These are phyloP conservation scores for Coemansia pectinata DNA, from an alignment of 192 early-diverging fungal genomes.

Conservation along the genomic window DNA sequence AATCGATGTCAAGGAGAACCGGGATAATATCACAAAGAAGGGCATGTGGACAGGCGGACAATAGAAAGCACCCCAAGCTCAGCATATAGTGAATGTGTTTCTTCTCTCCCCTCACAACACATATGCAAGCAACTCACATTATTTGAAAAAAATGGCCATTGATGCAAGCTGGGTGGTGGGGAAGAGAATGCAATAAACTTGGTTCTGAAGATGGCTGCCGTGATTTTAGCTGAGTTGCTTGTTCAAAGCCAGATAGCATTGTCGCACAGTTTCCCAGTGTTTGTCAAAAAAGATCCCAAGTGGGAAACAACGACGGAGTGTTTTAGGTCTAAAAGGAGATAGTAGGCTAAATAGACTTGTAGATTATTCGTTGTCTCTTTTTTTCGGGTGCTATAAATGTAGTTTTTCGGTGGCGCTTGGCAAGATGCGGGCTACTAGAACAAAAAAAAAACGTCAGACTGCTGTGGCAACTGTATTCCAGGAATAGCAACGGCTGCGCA, in stretches of 20 bases:
- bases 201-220: neutral
- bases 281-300: neutral
- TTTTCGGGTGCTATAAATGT: neutral
- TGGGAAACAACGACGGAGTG: neutral
- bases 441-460: neutral
- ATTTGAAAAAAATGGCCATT: neutral
- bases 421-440: neutral
- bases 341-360: neutral
- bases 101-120: neutral
- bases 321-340: neutral
- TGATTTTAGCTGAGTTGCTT: neutral
- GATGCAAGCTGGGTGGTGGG: neutral
- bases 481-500: constrained; percentile 6
- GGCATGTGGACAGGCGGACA: neutral
- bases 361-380: neutral
- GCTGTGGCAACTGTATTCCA: neutral
- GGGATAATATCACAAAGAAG: neutral
- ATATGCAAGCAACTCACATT: neutral
- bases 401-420: neutral
- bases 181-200: neutral
- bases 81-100: neutral
- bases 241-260: neutral
- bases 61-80: neutral
- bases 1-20: too few species aligned
- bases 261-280: neutral